Evolutionary conservation across 1,139 yeast genomes (phyloP).

Genomic region (Pichia terricola): DNA sequence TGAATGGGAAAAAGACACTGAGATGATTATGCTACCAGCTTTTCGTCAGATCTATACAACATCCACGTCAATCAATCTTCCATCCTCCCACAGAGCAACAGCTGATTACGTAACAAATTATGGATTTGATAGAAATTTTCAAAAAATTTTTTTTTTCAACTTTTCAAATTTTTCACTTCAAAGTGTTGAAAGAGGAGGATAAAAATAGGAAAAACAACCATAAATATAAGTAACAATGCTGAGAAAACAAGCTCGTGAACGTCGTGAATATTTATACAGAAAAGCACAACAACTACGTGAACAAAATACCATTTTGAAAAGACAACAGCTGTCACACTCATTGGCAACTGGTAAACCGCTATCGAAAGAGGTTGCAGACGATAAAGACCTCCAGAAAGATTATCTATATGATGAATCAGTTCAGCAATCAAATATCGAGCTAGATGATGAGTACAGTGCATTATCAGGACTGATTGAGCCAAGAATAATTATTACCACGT

Average conservation of each 20-base stretch:
- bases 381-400: conserved; percentile 67
- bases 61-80: too few species aligned
- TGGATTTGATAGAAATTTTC: too few species aligned
- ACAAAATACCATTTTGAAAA: conserved; percentile 71
- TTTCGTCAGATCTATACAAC: too few species aligned
- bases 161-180: too few species aligned
- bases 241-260: conserved; percentile 89
- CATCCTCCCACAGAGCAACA: too few species aligned
- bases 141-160: too few species aligned
- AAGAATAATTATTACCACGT: conserved; percentile 85
- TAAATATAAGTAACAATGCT: conserved; percentile 32
- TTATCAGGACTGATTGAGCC: conserved; percentile 88
- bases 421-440: conserved; percentile 37
- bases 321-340: conserved; percentile 80
- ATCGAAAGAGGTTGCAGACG: conserved; percentile 85
- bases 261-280: conserved; percentile 84
- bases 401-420: conserved; percentile 74
- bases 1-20: too few species aligned
- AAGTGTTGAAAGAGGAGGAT: too few species aligned
- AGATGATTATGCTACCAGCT: too few species aligned
- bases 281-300: conserved; percentile 89
- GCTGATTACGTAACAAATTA: too few species aligned
- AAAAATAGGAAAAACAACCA: too few species aligned
- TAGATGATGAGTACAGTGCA: conserved; percentile 87
- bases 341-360: conserved; percentile 86